Percentiles rank a stretch among this genome's conserved stretches.
Evolutionary conservation across 192 early-diverging fungal species (phyloP).

Genomic region (Allomyces javanicus): DNA sequence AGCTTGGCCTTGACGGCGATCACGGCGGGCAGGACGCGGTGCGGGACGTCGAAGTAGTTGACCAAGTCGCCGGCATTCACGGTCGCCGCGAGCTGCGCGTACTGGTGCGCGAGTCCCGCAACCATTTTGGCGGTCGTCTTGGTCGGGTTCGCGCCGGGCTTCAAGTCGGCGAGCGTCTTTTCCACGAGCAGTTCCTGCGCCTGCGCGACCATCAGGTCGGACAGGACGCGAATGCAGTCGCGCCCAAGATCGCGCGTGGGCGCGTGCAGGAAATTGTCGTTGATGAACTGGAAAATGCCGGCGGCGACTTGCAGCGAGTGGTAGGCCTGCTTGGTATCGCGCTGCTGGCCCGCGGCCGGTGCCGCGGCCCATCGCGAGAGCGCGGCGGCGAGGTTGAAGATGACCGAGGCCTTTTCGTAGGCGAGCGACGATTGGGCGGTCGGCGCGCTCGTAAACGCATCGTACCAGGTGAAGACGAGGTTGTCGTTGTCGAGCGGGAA

Average conservation of each 20-base stretch:
- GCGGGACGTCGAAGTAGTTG: background rate
- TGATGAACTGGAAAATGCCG: slow-evolving; percentile 86
- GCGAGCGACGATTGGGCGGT: slow-evolving; percentile 75
- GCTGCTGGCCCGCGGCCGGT: slow-evolving; percentile 4
- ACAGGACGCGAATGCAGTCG: slow-evolving; percentile 69
- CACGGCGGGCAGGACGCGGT: background rate
- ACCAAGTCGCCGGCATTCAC: background rate
- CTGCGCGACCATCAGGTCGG: slow-evolving; percentile 76
- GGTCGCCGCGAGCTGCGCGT: background rate
- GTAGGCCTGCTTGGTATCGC: slow-evolving; percentile 60
- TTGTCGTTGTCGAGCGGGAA: slow-evolving; percentile 85
- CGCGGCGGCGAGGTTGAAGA: slow-evolving; percentile 83
- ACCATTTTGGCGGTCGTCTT: slow-evolving; percentile 92
- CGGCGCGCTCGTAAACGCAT: slow-evolving; percentile 61
- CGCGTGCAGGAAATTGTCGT: slow-evolving; percentile 94
- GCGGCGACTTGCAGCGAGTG: slow-evolving; percentile 86
- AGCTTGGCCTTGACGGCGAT: slow-evolving; percentile 58
- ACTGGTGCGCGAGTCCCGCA: slow-evolving; percentile 17
- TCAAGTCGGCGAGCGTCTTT: slow-evolving; percentile 48
- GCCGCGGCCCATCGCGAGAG: slow-evolving; percentile 31
- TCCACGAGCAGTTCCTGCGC: slow-evolving; percentile 86
- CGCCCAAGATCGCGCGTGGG: slow-evolving; percentile 78
- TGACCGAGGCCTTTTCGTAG: slow-evolving; percentile 87
- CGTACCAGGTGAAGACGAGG: slow-evolving; percentile 78
- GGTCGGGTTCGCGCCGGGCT: slow-evolving; percentile 14